phyloP scores from a whole-genome alignment of 208 protist species.

The Trypanosoma cruzi region DNA sequence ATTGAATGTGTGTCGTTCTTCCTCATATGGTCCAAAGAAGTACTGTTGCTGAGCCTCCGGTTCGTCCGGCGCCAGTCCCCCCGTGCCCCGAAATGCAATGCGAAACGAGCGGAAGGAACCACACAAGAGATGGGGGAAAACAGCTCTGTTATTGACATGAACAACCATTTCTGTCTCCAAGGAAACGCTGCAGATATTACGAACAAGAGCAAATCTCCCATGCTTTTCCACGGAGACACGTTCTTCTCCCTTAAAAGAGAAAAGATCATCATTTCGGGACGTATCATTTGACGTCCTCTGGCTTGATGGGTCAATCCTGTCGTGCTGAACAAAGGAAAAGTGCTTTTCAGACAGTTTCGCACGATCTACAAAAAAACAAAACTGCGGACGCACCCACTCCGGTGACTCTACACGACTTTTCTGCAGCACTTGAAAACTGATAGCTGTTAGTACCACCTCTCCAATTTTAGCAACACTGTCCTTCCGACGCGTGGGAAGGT shows the following conservation, averaged over 20 bases:
- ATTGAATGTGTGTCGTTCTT: constrained; percentile 34
- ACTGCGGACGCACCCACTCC: constrained; percentile 41
- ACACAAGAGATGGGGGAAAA: constrained; percentile 62
- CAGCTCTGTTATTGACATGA: constrained; percentile 24
- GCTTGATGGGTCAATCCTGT: constrained; percentile 39
- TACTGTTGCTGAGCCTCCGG: constrained; percentile 74
- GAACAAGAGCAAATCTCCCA: constrained; percentile 48
- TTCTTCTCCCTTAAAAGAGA: not conserved
- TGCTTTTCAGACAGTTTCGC: constrained; percentile 25
- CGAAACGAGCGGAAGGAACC: constrained; percentile 76
- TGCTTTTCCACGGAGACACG: constrained; percentile 37
- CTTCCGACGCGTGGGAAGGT: constrained; percentile 58
- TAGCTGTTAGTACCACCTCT: constrained; percentile 48
- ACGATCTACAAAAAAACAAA: constrained; percentile 61
- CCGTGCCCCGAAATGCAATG: constrained; percentile 53
- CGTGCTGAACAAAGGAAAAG: constrained; percentile 52
- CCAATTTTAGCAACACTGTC: constrained; percentile 33
- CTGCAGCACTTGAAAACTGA: constrained; percentile 56
- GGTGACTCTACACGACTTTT: constrained; percentile 14
- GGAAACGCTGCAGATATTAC: constrained; percentile 48
- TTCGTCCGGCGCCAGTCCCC: constrained; percentile 43
- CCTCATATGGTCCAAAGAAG: constrained; percentile 63
- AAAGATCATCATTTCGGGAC: not conserved
- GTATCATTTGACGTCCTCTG: constrained; percentile 13
- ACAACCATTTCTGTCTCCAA: constrained; percentile 63